A percentile compares a stretch with the other conserved stretches of the same genome.
phyloP scores from a whole-genome alignment of 805 yeast species.

The Debaryomyces prosopidis region DNA sequence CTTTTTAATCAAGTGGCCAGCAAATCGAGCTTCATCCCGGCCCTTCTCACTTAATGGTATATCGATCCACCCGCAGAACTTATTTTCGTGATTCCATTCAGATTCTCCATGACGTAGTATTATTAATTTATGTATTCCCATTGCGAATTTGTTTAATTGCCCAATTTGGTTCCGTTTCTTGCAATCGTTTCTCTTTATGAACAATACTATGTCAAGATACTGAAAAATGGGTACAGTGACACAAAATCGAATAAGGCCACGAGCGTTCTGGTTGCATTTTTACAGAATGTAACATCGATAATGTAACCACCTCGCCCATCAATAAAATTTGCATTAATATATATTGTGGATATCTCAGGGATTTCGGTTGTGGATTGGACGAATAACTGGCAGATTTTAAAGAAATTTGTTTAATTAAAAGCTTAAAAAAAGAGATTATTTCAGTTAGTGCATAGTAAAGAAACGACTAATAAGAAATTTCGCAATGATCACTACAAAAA shows the following conservation, averaged over 20 bases:
- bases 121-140: slow-evolving; percentile 31
- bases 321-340: too few relatives aligned
- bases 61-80: slow-evolving; percentile 49
- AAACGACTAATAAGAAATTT: background rate
- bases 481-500: slow-evolving; percentile 6
- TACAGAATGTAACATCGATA: slow-evolving; percentile 1
- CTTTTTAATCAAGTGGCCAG: slow-evolving; percentile 34
- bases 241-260: too few relatives aligned
- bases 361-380: too few relatives aligned
- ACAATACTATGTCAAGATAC: too few relatives aligned
- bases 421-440: too few relatives aligned
- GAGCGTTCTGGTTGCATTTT: background rate
- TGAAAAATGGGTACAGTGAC: too few relatives aligned
- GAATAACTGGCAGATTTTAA: too few relatives aligned
- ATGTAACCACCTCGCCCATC: background rate
- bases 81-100: slow-evolving; percentile 43
- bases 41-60: slow-evolving; percentile 41
- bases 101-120: slow-evolving; percentile 48
- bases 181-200: too few relatives aligned
- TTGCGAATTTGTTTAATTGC: background rate
- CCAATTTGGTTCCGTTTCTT: too few relatives aligned
- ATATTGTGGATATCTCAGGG: too few relatives aligned
- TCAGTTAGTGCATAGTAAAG: too few relatives aligned
- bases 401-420: too few relatives aligned
- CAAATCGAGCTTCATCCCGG: slow-evolving; percentile 36